phyloP scores from a whole-genome alignment of 1,284 basidiomycete species.

The Puccinia polysora region DNA sequence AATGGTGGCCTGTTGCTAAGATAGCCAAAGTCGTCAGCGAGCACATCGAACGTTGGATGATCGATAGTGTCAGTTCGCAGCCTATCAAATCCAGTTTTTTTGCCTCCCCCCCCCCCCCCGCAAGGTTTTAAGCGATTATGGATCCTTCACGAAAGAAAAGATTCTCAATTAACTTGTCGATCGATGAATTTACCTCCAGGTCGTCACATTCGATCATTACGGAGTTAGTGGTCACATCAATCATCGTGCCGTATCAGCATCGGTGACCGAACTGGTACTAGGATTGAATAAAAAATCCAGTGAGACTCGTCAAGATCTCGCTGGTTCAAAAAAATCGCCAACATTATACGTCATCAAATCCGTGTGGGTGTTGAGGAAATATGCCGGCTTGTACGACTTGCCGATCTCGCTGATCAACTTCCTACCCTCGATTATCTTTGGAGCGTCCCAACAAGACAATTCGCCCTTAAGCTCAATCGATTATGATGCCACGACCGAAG shows the following conservation, averaged over 20 bases:
- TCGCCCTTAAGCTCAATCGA: slow-evolving; percentile 43
- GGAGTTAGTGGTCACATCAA: slow-evolving; percentile 88
- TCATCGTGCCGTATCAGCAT: slow-evolving; percentile 69
- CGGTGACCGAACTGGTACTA: slow-evolving; percentile 19
- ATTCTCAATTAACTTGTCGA: slow-evolving; percentile 19
- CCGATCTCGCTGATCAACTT: slow-evolving; percentile 44
- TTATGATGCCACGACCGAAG: slow-evolving; percentile 36
- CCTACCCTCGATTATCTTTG: slow-evolving; percentile 54
- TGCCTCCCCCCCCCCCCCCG: too few species aligned
- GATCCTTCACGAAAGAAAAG: neutral
- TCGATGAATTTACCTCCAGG: slow-evolving; percentile 56
- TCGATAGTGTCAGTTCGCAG: slow-evolving; percentile 64
- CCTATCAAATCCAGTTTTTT: too few species aligned
- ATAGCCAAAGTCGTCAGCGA: slow-evolving; percentile 63
- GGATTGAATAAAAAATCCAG: slow-evolving; percentile 8
- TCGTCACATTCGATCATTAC: slow-evolving; percentile 78
- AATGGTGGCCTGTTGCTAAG: slow-evolving; percentile 63
- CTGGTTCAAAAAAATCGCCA: slow-evolving; percentile 44
- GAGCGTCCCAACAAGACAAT: slow-evolving; percentile 58
- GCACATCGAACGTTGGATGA: slow-evolving; percentile 62
- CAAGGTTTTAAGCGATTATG: too few species aligned
- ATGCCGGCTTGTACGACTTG: slow-evolving; percentile 42
- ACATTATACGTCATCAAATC: slow-evolving; percentile 61
- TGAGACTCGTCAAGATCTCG: slow-evolving; percentile 19
- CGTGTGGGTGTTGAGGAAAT: slow-evolving; percentile 25